Evolutionary conservation across 352 stramenopile genomes (phyloP).

Genomic region (Globisporangium acanthophoron): DNA sequence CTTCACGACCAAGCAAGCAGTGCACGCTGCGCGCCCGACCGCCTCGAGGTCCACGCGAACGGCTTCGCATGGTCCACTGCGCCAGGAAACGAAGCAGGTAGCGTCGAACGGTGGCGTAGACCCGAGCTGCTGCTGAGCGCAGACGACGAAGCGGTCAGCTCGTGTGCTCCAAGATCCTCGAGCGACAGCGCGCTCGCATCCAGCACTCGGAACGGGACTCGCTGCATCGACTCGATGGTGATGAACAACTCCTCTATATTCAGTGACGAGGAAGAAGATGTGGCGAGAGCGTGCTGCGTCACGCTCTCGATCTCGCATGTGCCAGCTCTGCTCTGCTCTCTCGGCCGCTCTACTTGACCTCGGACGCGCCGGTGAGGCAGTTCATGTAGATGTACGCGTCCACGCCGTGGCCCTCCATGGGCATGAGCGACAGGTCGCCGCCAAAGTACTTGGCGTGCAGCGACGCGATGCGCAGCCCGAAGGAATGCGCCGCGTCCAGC

Average conservation of each 20-base stretch:
- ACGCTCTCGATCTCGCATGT: no score
- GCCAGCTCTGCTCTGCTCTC: no score
- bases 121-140: neutral
- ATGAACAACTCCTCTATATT: no score
- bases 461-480: conserved; percentile 88
- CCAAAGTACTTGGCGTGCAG: conserved; percentile 99
- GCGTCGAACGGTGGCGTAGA: neutral
- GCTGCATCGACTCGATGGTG: conserved; percentile 1
- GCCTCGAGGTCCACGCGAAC: conserved; percentile 6
- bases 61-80: conserved; percentile 1
- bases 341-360: conserved; percentile 46
- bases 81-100: conserved; percentile 1
- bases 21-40: neutral
- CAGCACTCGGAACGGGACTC: conserved; percentile 14
- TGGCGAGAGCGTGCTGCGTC: no score
- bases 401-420: conserved; percentile 98
- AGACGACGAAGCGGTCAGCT: no score
- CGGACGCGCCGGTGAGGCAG: conserved; percentile 64
- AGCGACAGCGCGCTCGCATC: conserved; percentile 4
- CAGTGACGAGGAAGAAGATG: no score
- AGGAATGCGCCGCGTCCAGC: conserved; percentile 71
- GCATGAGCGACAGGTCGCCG: conserved; percentile 97
- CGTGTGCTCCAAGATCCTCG: neutral
- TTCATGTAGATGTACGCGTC: conserved; percentile 92
- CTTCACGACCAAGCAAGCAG: neutral